These are phyloP conservation scores for Rhizopogon sp. DNA, from an alignment of 768 basidiomycete species.

Conservation along the genomic window DNA sequence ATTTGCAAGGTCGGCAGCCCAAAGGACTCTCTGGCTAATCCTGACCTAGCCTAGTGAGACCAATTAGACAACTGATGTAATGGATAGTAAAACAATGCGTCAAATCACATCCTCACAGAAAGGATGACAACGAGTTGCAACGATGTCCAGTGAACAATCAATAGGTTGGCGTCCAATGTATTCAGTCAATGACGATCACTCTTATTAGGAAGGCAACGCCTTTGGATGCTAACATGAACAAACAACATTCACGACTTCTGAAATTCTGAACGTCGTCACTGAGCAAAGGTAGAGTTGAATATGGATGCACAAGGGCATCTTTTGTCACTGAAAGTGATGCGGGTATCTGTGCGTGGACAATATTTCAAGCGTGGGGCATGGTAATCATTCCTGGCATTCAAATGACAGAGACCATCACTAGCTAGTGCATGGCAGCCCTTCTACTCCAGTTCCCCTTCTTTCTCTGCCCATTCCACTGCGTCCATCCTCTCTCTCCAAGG, in stretches of 20 bases:
- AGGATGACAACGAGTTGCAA: too few relatives aligned
- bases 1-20: too few relatives aligned
- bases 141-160: too few relatives aligned
- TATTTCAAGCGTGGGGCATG: background rate
- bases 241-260: constrained; percentile 10
- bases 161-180: too few relatives aligned
- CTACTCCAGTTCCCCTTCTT: constrained; percentile 77
- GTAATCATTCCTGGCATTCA: background rate
- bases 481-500: constrained; percentile 78
- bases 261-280: too few relatives aligned
- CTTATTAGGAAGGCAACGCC: constrained; percentile 8
- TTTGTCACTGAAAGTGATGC: constrained; percentile 82
- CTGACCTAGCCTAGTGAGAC: too few relatives aligned
- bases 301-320: constrained; percentile 59
- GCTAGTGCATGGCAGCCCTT: constrained; percentile 82
- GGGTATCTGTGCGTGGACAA: constrained; percentile 65
- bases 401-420: constrained; percentile 61
- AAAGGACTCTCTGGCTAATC: too few relatives aligned
- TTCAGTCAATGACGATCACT: too few relatives aligned
- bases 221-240: constrained; percentile 18
- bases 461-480: constrained; percentile 76
- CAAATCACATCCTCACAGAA: too few relatives aligned
- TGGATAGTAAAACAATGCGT: too few relatives aligned
- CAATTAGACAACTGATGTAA: too few relatives aligned
- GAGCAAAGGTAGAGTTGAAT: constrained; percentile 2